phyloP scores from a whole-genome alignment of 176 grass and related monocot genomes.

The Rhynchospora breviuscula region DNA sequence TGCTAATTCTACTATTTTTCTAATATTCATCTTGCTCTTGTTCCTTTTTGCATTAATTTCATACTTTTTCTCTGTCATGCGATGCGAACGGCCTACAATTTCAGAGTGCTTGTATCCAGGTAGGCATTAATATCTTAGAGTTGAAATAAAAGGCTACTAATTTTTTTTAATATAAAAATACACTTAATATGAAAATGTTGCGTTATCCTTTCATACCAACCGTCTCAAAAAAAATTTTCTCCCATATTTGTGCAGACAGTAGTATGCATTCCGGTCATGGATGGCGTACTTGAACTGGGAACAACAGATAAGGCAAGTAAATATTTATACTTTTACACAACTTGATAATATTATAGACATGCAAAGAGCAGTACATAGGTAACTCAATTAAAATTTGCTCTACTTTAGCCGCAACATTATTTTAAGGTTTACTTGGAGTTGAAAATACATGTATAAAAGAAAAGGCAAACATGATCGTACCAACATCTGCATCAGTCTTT shows the following conservation, averaged over 20 bases:
- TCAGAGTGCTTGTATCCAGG: constrained; percentile 86
- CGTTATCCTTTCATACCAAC: background rate
- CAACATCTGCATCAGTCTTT: background rate
- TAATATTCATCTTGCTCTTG: background rate
- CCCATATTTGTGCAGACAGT: constrained; percentile 45
- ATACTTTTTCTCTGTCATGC: background rate
- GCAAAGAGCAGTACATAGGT: background rate
- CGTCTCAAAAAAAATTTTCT: background rate
- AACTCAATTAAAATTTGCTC: background rate
- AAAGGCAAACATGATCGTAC: background rate
- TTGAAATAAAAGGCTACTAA: background rate
- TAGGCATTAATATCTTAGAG: constrained; percentile 24
- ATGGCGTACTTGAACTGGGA: constrained; percentile 79
- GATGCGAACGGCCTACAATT: background rate
- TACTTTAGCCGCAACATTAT: background rate
- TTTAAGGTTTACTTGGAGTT: background rate
- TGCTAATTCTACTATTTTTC: background rate
- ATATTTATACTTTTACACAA: background rate
- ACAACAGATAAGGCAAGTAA: constrained; percentile 48
- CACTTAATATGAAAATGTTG: background rate
- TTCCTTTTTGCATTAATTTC: too few species aligned
- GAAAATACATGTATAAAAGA: background rate
- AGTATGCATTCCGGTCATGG: constrained; percentile 54
- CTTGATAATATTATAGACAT: background rate
- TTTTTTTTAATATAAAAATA: background rate